Percentiles rank a stretch among this genome's conserved stretches.
phyloP scores from a whole-genome alignment of 192 early-diverging fungal genomes.

The Fimicolochytrium jonesii region DNA sequence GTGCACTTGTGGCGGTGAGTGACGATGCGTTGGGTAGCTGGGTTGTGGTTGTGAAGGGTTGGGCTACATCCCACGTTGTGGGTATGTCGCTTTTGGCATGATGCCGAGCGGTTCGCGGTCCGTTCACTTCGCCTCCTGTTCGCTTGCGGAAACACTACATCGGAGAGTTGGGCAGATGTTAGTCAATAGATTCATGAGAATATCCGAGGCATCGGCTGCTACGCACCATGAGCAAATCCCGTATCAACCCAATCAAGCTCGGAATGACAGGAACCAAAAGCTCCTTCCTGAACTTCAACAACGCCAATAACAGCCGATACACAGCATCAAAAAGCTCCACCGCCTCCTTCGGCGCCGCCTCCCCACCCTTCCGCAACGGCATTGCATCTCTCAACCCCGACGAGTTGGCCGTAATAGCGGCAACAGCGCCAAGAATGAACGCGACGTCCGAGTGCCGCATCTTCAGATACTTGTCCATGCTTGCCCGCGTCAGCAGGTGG shows the following conservation, averaged over 20 bases:
- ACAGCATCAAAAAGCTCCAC: conserved; percentile 45
- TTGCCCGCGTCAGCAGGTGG: not conserved
- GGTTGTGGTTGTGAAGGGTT: too few relatives aligned
- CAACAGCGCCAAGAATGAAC: not conserved
- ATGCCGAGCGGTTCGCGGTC: too few relatives aligned
- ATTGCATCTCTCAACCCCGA: not conserved
- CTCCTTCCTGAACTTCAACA: conserved; percentile 48
- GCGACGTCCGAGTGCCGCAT: conserved; percentile 4
- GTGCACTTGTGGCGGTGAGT: too few relatives aligned
- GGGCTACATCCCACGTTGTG: too few relatives aligned
- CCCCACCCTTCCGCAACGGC: not conserved
- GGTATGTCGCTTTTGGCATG: too few relatives aligned
- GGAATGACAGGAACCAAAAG: conserved; percentile 47
- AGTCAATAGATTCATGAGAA: too few relatives aligned
- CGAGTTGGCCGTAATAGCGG: not conserved
- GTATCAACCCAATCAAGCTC: conserved; percentile 46
- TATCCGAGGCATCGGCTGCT: too few relatives aligned
- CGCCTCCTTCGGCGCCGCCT: conserved; percentile 2
- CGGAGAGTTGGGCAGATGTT: too few relatives aligned
- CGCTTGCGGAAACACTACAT: too few relatives aligned
- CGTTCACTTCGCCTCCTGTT: not conserved
- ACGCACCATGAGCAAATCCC: conserved; percentile 37
- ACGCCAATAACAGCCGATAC: conserved; percentile 46
- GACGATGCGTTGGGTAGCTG: too few relatives aligned
- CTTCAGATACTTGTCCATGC: conserved; percentile 11